These are phyloP conservation scores for Penicillium maclennaniae DNA, from an alignment of 495 filamentous ascomycete species.

Conservation along the genomic window DNA sequence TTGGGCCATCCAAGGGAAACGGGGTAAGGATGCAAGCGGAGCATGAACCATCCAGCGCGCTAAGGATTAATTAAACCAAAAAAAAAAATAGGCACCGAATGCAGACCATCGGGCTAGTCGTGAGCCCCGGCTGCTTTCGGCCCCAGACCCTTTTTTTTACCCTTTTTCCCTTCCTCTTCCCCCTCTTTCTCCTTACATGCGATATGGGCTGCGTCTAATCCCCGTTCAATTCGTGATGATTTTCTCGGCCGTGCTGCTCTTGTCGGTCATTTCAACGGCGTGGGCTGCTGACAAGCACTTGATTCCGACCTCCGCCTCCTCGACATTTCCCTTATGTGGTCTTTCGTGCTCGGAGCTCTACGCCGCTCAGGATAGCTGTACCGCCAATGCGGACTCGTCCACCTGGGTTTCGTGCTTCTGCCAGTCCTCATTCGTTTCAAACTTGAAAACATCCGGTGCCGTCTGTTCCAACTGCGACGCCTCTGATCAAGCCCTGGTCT, in stretches of 20 bases:
- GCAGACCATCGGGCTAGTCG: background rate
- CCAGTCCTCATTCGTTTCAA: conserved; percentile 39
- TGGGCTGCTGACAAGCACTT: conserved; percentile 21
- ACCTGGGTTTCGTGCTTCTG: conserved; percentile 56
- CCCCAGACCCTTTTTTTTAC: background rate
- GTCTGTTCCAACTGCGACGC: conserved; percentile 31
- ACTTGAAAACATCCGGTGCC: conserved; percentile 37
- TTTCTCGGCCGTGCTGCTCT: conserved; percentile 8
- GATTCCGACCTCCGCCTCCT: conserved; percentile 33
- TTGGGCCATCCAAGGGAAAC: too few relatives aligned
- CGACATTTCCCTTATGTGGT: conserved; percentile 48
- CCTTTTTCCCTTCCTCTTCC: background rate
- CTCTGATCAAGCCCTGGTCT: conserved; percentile 36
- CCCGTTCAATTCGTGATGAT: conserved; percentile 1
- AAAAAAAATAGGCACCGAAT: background rate
- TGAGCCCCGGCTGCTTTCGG: background rate
- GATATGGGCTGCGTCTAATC: conserved; percentile 2
- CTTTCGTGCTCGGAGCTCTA: conserved; percentile 41
- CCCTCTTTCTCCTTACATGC: background rate
- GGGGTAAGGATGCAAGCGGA: background rate
- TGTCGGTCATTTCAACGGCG: conserved; percentile 10
- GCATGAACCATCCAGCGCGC: too few relatives aligned
- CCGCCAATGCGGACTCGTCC: conserved; percentile 24
- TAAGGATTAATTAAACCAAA: background rate
- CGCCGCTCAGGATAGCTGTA: conserved; percentile 45